phyloP scores from a whole-genome alignment of 2,329 filamentous ascomycete species.

The Phaeosphaeriaceae sp. region DNA sequence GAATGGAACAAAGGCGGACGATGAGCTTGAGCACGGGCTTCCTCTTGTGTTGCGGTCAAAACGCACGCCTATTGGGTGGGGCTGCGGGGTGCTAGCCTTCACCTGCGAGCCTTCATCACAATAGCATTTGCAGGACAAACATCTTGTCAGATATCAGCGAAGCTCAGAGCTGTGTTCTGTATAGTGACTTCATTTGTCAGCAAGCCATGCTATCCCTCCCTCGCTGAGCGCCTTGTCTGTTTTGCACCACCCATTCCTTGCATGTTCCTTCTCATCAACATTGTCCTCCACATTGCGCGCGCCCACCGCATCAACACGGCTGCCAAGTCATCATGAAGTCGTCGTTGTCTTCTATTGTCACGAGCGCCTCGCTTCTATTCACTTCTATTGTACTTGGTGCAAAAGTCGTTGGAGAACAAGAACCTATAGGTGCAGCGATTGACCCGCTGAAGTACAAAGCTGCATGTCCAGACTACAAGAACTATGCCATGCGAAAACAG shows the following conservation, averaged over 20 bases:
- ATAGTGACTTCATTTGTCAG: neutral
- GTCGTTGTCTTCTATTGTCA: conserved; percentile 7
- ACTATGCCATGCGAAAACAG: conserved; percentile 67
- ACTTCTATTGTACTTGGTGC: conserved; percentile 14
- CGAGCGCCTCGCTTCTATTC: conserved; percentile 17
- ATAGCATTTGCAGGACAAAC: neutral
- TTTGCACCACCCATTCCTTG: conserved; percentile 4
- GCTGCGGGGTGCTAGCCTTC: conserved; percentile 4
- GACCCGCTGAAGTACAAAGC: conserved; percentile 45
- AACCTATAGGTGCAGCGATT: conserved; percentile 36
- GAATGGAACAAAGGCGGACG: neutral
- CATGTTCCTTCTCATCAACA: neutral
- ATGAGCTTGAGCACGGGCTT: conserved; percentile 16
- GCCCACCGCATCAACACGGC: neutral
- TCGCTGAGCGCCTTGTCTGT: conserved; percentile 20
- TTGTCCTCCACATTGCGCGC: neutral
- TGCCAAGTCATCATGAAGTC: conserved; percentile 23
- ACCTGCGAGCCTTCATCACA: neutral
- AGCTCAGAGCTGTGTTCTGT: neutral
- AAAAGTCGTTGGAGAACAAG: conserved; percentile 28
- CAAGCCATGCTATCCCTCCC: conserved; percentile 20
- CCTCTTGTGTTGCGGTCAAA: conserved; percentile 10
- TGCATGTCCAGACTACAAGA: conserved; percentile 71
- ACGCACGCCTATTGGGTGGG: conserved; percentile 20
- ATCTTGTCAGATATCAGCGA: neutral